Evolutionary conservation across 2,329 filamentous ascomycete species (phyloP), one percentile per base, ranked within the genome.

Genomic region (Diatrype stigma): DNA sequence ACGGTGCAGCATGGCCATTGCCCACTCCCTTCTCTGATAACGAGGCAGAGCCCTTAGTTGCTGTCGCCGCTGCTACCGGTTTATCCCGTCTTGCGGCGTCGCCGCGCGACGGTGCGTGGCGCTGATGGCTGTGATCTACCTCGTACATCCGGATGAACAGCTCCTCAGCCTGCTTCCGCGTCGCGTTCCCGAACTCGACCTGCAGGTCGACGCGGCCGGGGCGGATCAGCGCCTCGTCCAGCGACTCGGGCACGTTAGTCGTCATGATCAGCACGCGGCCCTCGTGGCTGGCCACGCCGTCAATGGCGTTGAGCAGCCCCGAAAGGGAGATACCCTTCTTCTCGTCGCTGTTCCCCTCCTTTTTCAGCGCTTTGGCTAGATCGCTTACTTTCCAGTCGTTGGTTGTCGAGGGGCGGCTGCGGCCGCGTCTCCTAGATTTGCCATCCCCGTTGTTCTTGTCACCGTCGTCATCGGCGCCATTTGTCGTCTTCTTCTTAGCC

Each of bases 261-360:
- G 89, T 92, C 86, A 92, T 90, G 70, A 93, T 85, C 17, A 93
- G 78, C 12, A 93, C 81, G 44, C 87, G 81, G 23, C 88, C 89
- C 70, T 93, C 89, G 60, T 89, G 87, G 3, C 84, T 87, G 1
- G 86, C 87, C 1, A 91, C 88, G 49, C 90, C 88, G 61, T 95
- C 89, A 53, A 95, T 90, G 51, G 87, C 86, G 67, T 95, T 95
- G 47, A 95, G 78, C 1, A 95, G 77, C 1, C 89, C 89, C 0
- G 87, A 89, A 2, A 94, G 77, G 1, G 87, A 89, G 57, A 92
- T 89, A n/a, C 78, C 68, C 53, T 70, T 69, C 54, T 71, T 70
- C 28, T 71, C 71, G 51, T 71, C 67, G 17, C 60, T 58, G 46
- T 35, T 32, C 10, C 63, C 65, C 14, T 73, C 70, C 45, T 70